phyloP scores from a whole-genome alignment of 1,284 basidiomycete species.

The Ustilago nuda region DNA sequence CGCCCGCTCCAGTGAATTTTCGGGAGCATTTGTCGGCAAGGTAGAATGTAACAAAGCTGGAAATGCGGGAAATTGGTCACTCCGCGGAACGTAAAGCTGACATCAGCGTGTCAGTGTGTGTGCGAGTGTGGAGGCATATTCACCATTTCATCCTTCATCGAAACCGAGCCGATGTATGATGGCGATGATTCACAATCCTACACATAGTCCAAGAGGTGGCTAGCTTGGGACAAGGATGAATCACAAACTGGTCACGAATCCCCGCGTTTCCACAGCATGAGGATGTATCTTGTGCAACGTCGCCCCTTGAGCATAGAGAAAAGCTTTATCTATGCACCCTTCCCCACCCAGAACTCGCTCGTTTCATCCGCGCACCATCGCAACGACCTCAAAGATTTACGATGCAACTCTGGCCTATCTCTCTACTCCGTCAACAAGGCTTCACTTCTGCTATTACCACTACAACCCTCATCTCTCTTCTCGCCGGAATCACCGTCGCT shows the following conservation, averaged over 20 bases:
- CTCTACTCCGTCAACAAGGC: background rate
- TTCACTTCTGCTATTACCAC: background rate
- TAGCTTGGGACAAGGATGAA: background rate
- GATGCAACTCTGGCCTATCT: conserved; percentile 14
- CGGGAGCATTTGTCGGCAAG: background rate
- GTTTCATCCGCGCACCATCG: background rate
- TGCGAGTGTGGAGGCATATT: conserved; percentile 11
- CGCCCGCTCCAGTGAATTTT: background rate
- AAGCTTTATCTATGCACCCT: background rate
- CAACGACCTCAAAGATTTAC: background rate
- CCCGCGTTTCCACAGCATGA: background rate
- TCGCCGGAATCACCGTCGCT: background rate
- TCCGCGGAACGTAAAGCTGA: conserved; percentile 25
- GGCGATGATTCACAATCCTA: background rate
- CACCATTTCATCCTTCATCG: background rate
- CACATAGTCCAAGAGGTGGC: background rate
- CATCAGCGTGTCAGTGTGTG: background rate
- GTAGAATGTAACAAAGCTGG: background rate
- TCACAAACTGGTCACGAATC: background rate
- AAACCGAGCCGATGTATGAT: background rate
- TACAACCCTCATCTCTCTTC: background rate
- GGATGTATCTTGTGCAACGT: background rate
- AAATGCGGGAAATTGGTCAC: background rate
- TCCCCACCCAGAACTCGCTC: background rate
- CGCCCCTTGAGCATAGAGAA: no score